A percentile compares a stretch with the other conserved stretches of the same genome.
Conservation (phyloP, 2,329 filamentous ascomycete genomes). For the Bipolaris cookei region DNA sequence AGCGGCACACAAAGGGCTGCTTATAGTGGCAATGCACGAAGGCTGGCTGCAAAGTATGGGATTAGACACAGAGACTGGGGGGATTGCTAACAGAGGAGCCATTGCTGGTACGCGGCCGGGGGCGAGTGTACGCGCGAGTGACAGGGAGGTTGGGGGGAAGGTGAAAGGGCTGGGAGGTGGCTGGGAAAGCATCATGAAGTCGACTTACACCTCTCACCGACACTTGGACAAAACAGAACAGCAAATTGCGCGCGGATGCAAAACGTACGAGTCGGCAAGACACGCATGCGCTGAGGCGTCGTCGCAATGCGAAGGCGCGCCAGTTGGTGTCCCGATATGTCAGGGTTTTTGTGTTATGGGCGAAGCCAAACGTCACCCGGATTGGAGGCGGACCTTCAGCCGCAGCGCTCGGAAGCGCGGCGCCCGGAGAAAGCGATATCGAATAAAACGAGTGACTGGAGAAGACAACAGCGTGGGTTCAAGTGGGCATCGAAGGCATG, state of each 20-base stretch:
- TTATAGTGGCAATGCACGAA: slow-evolving; percentile 26
- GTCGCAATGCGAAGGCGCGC: slow-evolving; percentile 26
- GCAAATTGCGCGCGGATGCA: slow-evolving; percentile 11
- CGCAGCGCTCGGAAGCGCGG: slow-evolving; percentile 25
- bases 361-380: slow-evolving; percentile 24
- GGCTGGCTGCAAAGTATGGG: slow-evolving; percentile 28
- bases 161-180: slow-evolving; percentile 29
- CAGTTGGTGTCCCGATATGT: slow-evolving; percentile 17
- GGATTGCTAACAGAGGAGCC: slow-evolving; percentile 32
- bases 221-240: slow-evolving; percentile 15
- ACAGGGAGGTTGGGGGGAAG: slow-evolving; percentile 12
- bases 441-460: slow-evolving; percentile 15
- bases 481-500: slow-evolving; percentile 15
- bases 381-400: slow-evolving; percentile 21
- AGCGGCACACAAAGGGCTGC: slow-evolving; percentile 21
- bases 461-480: slow-evolving; percentile 10
- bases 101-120: slow-evolving; percentile 26
- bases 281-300: slow-evolving; percentile 11
- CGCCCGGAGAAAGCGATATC: slow-evolving; percentile 15
- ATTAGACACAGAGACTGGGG: slow-evolving; percentile 32
- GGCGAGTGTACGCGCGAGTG: slow-evolving; percentile 13
- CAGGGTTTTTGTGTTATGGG: slow-evolving; percentile 16
- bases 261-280: background rate
- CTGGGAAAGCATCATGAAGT: slow-evolving; percentile 20
- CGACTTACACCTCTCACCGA: slow-evolving; percentile 25